Percentiles rank a stretch among this genome's conserved stretches.
These are phyloP conservation scores for Colletotrichum euphorbiae DNA, from an alignment of 2,329 filamentous ascomycete genomes.

Conservation along the genomic window DNA sequence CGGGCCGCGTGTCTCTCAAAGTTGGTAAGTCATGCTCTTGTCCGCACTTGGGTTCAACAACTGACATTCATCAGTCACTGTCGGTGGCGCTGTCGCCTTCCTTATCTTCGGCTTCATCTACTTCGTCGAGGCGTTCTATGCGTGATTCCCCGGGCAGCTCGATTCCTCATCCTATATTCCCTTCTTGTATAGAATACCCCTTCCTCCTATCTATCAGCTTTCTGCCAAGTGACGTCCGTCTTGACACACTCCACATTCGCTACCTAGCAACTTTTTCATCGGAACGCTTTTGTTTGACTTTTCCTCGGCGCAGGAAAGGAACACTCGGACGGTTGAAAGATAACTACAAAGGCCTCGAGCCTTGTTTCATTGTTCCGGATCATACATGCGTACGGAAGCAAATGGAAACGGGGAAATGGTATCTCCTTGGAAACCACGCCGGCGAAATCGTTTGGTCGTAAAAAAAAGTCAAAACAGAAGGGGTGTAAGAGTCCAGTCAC, in stretches of 20 bases:
- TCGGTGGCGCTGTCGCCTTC: constrained; percentile 92
- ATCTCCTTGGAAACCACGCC: neutral
- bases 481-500: neutral
- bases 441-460: constrained; percentile 16
- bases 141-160: constrained; percentile 46
- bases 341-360: constrained; percentile 8
- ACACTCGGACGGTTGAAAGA: constrained; percentile 19
- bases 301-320: neutral
- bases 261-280: constrained; percentile 25
- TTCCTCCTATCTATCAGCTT: constrained; percentile 11
- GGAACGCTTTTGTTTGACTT: neutral
- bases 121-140: constrained; percentile 80
- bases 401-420: neutral
- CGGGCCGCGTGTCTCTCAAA: constrained; percentile 92
- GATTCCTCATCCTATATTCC: neutral
- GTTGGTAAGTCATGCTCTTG: constrained; percentile 79
- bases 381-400: constrained; percentile 22
- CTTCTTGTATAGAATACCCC: constrained; percentile 30
- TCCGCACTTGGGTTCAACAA: constrained; percentile 8
- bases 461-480: constrained; percentile 20
- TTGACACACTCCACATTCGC: constrained; percentile 8
- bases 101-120: constrained; percentile 93
- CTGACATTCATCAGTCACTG: constrained; percentile 74
- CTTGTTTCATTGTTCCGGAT: constrained; percentile 17
- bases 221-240: neutral